Evolutionary conservation across 495 filamentous ascomycete species (phyloP), one percentile per base, ranked within the genome.

Genomic region (Clavariopsis aquatica): DNA sequence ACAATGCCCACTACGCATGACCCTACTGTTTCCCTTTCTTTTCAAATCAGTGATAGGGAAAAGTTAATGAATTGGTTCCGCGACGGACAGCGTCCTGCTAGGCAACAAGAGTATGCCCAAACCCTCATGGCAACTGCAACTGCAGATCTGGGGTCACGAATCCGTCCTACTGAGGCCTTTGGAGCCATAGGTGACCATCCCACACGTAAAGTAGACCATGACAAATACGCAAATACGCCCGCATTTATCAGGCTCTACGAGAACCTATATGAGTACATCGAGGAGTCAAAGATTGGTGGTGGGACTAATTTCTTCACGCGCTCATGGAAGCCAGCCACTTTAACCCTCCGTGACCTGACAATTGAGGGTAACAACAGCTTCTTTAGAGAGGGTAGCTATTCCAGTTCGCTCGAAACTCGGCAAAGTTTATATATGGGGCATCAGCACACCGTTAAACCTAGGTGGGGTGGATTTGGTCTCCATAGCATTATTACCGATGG

Each of bases 51-150:
- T 55, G 51, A 66, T 19, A 57, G 70, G 10, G 61, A 69, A 29
- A 57, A 68, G 43, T 55, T 75, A 1, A 46, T 60, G 17, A 66
- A 68, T 23, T 77, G 75, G 75, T 77, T 72, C 60, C 58, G 43
- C 12, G 58, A 66, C 31, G 69, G 69, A 7, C 72, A 69, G 43
- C 73, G 59, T 9, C 72, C 69, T 20, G 64, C 55, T 0, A 62
- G 74, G 8, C 72, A 74, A 24, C 54, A 76, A 49, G 72, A 71
- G 8, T 63, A 64, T 53, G 69, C 31, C 54, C 58, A 69, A 17
- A 66, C 22, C 52, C 60, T 74, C 51, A 71, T 67, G 54, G 51
- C 41, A 22, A 52, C 61, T 20, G 54, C 54, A 12, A 24, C 24
- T 13, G 20, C 52, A 0, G 49, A 52, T 54, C 19, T 31, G 17